Conservation (phyloP, 495 filamentous ascomycete genomes). For the Lasiosphaeriaceae sp. region DNA sequence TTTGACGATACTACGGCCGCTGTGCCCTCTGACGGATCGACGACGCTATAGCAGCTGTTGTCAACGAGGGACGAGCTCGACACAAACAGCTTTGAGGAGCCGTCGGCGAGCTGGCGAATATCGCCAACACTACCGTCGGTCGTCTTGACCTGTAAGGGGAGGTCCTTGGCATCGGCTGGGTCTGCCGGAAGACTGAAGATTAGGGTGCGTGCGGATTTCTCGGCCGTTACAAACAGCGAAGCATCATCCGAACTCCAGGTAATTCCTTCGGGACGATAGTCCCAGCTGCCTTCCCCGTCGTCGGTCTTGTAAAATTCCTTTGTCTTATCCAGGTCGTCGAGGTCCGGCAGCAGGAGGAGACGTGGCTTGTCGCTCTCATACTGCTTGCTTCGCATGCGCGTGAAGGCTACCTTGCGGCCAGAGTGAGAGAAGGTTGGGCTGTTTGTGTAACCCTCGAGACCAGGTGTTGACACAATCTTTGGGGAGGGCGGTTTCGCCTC, state of each 20-base stretch:
- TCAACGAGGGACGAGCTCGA: slow-evolving; percentile 65
- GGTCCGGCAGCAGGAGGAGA: slow-evolving; percentile 59
- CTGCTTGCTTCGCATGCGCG: slow-evolving; percentile 71
- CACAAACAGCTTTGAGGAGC: slow-evolving; percentile 55
- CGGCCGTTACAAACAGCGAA: slow-evolving; percentile 61
- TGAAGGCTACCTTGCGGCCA: slow-evolving; percentile 71
- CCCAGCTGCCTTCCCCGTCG: slow-evolving; percentile 64
- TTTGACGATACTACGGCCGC: slow-evolving; percentile 57
- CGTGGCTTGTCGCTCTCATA: slow-evolving; percentile 90
- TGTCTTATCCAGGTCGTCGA: slow-evolving; percentile 56
- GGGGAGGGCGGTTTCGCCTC: slow-evolving; percentile 45
- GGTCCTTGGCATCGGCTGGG: slow-evolving; percentile 46
- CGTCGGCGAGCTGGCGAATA: slow-evolving; percentile 47
- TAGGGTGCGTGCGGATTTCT: slow-evolving; percentile 59
- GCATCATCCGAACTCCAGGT: slow-evolving; percentile 63
- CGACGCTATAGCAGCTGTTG: slow-evolving; percentile 61
- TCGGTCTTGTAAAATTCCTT: slow-evolving; percentile 60
- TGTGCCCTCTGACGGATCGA: slow-evolving; percentile 49
- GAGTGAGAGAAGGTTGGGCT: slow-evolving; percentile 73
- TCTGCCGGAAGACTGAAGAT: slow-evolving; percentile 61
- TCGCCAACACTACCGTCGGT: slow-evolving; percentile 57
- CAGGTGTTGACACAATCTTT: slow-evolving; percentile 44
- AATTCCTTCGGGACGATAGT: slow-evolving; percentile 61
- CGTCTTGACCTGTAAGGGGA: slow-evolving; percentile 53
- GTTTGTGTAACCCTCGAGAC: slow-evolving; percentile 66